phyloP scores from a whole-genome alignment of 2,329 filamentous ascomycete species.

The Aureobasidium namibiae region DNA sequence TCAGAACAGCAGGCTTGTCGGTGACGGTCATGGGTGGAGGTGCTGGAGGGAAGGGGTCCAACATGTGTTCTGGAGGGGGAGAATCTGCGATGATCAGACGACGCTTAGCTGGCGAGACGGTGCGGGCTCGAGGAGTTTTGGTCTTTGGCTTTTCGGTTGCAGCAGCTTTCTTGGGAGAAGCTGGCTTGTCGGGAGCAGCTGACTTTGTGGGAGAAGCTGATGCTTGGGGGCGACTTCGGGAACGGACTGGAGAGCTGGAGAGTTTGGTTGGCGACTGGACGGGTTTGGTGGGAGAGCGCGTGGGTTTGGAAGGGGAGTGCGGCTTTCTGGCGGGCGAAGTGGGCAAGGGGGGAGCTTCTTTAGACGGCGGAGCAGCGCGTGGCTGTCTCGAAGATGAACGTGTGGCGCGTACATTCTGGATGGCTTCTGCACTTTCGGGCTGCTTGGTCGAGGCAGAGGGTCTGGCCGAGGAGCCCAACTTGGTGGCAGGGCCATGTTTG shows the following conservation, averaged over 20 bases:
- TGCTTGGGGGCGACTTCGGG: not conserved
- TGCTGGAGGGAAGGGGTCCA: not conserved
- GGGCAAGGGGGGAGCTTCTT: not conserved
- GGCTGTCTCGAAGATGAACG: not conserved
- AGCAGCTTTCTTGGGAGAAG: too few relatives aligned
- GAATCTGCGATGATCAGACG: not conserved
- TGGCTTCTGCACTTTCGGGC: too few relatives aligned
- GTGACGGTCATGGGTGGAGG: not conserved
- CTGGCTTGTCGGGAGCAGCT: too few relatives aligned
- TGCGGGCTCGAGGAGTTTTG: not conserved
- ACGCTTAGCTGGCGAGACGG: not conserved
- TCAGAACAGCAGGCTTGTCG: slow-evolving; percentile 4
- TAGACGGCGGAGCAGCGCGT: not conserved
- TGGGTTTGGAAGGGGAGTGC: not conserved
- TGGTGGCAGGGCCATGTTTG: not conserved
- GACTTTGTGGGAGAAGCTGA: not conserved
- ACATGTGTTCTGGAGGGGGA: not conserved
- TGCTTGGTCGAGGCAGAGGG: not conserved
- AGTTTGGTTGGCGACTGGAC: too few relatives aligned
- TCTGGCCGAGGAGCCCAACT: not conserved
- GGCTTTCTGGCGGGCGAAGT: not conserved
- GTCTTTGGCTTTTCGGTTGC: not conserved
- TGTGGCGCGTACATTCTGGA: not conserved
- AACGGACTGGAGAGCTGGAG: not conserved
- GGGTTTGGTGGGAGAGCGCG: too few relatives aligned